These are phyloP conservation scores for Pythium sukuiense DNA, from an alignment of 352 stramenopile species.

Conservation along the genomic window DNA sequence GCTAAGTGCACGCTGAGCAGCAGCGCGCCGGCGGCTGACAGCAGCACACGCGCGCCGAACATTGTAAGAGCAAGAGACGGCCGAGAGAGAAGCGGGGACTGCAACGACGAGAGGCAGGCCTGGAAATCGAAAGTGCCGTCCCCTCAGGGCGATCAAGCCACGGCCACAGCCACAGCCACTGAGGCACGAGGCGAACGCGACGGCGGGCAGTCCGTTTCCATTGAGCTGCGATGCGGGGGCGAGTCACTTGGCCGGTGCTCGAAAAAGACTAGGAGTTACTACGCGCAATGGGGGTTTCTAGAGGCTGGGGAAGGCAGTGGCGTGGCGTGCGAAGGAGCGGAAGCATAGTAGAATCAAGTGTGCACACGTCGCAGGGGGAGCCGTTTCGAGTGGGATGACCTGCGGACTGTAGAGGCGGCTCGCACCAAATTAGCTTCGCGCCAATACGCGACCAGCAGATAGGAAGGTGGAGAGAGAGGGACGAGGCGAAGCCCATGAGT, in stretches of 20 bases:
- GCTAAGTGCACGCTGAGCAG: conserved; percentile 12
- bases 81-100: neutral
- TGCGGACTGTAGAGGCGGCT: neutral
- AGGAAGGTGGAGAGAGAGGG: neutral
- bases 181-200: neutral
- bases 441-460: neutral
- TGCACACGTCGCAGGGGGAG: neutral
- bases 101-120: neutral
- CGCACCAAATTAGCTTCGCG: neutral
- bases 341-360: neutral
- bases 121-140: conserved; percentile 4
- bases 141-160: neutral
- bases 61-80: neutral
- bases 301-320: neutral
- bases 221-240: neutral
- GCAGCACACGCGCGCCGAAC: conserved; percentile 15
- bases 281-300: neutral
- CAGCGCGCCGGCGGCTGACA: conserved; percentile 16
- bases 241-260: neutral
- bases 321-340: neutral
- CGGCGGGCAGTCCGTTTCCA: conserved; percentile 1
- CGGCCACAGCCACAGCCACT: neutral
- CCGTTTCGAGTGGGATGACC: neutral
- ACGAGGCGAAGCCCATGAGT: neutral
- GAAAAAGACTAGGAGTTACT: neutral